Base-by-base conservation (phyloP, 176 grass and related monocot species). In the Cenchrus americanus region DNA sequence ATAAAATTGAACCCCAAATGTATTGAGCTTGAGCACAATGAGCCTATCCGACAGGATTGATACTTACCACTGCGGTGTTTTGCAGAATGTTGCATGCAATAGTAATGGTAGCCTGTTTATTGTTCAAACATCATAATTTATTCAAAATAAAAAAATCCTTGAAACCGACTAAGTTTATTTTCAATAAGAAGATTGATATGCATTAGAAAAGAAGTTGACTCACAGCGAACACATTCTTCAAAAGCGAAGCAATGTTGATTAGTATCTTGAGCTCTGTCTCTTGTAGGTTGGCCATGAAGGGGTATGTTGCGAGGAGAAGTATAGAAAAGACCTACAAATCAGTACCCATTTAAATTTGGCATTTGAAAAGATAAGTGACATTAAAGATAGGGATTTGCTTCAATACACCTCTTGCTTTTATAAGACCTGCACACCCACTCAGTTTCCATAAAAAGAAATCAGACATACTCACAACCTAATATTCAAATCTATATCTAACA, bases 1-100 rank as follows among this genome's bases (percentile, higher is more conserved):
- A 30, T 30, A 17, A 62, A 58, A 43, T 58, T 18, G 12, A 27
- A 2, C 11, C 14, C 26, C 8, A 48, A 24, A 70, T 64, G 23
- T 15, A 68, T 24, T 83, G 21, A 57, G 14, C n/a, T 49, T 83
- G 21, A 57, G 14, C n/a, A 49, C 0, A 62, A 78, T 22, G 2
- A 73, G 30, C 30, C 0, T 72, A 30, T 46, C 11, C 7, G n/a
- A 26, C n/a, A 48, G 8, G 46, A 62, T 19, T 13, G 52, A 44
- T 74, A 66, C 61, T 13, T 88, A 92, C 92, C 89, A 94, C 89
- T 14, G 89, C 85, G 0, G 74, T 92, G 71, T 94, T 94, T 63
- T 92, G 89, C 3, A 94, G 62, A 65, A 92, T 88, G 64, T 92
- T 92, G 63, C 85, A 89, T 0, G 78, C 89, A 73, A 63, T 92